Base-by-base conservation (phyloP, 163 green algal species). In the Scenedesmus sp. region DNA sequence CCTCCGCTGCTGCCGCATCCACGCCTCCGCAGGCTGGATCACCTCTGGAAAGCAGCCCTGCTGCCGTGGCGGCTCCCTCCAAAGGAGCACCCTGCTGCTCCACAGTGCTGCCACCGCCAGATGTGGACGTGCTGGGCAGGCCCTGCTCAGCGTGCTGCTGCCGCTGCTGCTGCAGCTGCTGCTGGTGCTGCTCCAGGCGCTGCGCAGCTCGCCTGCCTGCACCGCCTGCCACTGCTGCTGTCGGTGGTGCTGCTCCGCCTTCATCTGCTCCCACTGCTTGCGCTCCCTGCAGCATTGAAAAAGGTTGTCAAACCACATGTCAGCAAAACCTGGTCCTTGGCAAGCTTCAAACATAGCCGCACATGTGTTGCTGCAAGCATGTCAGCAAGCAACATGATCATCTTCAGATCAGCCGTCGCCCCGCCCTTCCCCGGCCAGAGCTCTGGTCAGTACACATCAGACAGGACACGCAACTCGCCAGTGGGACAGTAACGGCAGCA, bases 221-320 rank as follows among this genome's bases (percentile, higher is more conserved):
- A 82, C 37, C 24, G 78, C 53, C 59, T 80, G 53, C 78, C 46
- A 82, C 59, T 91, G 87, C 73, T 80, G 76, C 73, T 82, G 53
- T 0, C 78, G 37, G 33, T 56, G 35, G n/a, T 80, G 73, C 86
- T 85, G 86, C 86, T 86, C 53, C 12, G 22, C n/a, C 49, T 43
- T 59, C 33, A 72, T 44, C 30, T 51, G 56, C 40, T 81, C 78
- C 78, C 37, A 65, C 40, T 87, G 40, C 56, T 87, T 91, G 40
- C 87, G 87, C 51, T 87, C 87, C 40, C 87, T 91, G 87, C 78
- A 87, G 33, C 46, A 53, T 10, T 53, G 7, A 53, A 10, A 10
- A 53, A 53, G n/a, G n/a, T 53, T 53, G 46, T 6, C 46, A 68
- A 40, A 15, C n/a, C 56, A 76, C 35, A 78, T 46, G n/a, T 18